phyloP scores from a whole-genome alignment of 2,329 filamentous ascomycete species.

The Acrocalymma vagum region DNA sequence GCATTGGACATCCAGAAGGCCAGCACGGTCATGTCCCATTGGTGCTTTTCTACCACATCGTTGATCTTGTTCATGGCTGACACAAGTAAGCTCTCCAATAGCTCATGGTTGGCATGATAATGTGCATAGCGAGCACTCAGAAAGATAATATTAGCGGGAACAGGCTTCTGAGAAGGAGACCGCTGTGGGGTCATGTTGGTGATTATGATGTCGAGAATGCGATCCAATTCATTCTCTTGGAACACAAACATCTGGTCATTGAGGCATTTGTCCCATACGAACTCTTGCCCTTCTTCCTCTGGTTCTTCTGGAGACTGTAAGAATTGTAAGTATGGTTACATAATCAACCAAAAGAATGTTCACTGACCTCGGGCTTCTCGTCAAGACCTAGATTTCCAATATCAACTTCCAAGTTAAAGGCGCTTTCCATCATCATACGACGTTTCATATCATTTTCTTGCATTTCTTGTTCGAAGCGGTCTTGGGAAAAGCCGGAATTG shows the following conservation, averaged over 20 bases:
- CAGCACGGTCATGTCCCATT: constrained; percentile 99
- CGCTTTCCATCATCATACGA: constrained; percentile 99
- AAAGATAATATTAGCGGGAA: constrained; percentile 97
- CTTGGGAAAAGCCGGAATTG: constrained; percentile 87
- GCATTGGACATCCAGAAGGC: constrained; percentile 99
- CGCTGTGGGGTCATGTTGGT: constrained; percentile 98
- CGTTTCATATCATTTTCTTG: constrained; percentile 95
- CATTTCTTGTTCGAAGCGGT: constrained; percentile 95
- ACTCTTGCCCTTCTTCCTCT: constrained; percentile 89
- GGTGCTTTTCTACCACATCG: constrained; percentile 90
- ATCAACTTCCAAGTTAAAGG: constrained; percentile 95
- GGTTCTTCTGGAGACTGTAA: constrained; percentile 73
- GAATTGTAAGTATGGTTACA: constrained; percentile 21
- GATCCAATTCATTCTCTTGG: constrained; percentile 89
- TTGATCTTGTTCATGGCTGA: constrained; percentile 97
- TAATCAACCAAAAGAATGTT: constrained; percentile 14
- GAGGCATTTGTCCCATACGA: constrained; percentile 92
- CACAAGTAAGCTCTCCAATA: constrained; percentile 81
- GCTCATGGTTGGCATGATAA: constrained; percentile 88
- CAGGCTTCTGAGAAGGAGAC: constrained; percentile 95
- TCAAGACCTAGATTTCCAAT: constrained; percentile 95
- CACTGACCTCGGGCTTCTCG: constrained; percentile 85
- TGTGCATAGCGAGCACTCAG: constrained; percentile 95
- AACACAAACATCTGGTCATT: constrained; percentile 99
- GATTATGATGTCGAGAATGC: constrained; percentile 93